Evolutionary conservation across 495 filamentous ascomycete species (phyloP).

Genomic region (Endocarpon pusillum): DNA sequence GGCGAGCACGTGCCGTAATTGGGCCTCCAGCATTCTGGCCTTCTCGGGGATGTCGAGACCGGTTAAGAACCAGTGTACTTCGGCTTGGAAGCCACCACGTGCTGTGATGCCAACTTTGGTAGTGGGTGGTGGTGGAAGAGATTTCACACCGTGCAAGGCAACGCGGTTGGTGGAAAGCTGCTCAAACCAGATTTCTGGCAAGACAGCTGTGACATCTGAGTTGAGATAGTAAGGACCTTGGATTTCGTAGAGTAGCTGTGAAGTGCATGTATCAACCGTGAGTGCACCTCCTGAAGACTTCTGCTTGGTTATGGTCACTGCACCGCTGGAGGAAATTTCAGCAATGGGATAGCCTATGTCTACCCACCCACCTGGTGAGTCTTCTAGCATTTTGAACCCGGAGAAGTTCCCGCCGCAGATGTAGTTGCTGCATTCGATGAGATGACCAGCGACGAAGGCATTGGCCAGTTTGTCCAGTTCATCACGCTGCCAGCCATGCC

Average conservation of each 20-base stretch:
- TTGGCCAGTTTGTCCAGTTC: constrained; percentile 32
- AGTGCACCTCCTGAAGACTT: constrained; percentile 17
- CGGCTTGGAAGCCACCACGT: constrained; percentile 29
- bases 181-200: constrained; percentile 30
- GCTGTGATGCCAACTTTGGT: constrained; percentile 39
- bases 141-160: constrained; percentile 24
- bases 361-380: constrained; percentile 21
- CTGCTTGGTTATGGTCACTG: constrained; percentile 29
- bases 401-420: constrained; percentile 40
- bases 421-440: constrained; percentile 39
- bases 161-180: constrained; percentile 25
- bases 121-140: constrained; percentile 31
- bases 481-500: constrained; percentile 27
- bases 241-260: constrained; percentile 41
- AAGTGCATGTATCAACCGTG: constrained; percentile 34
- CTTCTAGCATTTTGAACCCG: constrained; percentile 32
- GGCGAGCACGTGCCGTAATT: constrained; percentile 14
- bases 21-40: constrained; percentile 22
- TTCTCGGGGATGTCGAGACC: constrained; percentile 32
- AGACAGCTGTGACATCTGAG: constrained; percentile 36
- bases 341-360: constrained; percentile 42
- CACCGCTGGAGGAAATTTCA: constrained; percentile 33
- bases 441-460: constrained; percentile 34
- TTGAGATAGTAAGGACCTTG: constrained; percentile 41
- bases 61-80: constrained; percentile 23